A percentile compares a stretch with the other conserved stretches of the same genome.
Evolutionary conservation across 768 basidiomycete species (phyloP).

Genomic region (Bullera alba): DNA sequence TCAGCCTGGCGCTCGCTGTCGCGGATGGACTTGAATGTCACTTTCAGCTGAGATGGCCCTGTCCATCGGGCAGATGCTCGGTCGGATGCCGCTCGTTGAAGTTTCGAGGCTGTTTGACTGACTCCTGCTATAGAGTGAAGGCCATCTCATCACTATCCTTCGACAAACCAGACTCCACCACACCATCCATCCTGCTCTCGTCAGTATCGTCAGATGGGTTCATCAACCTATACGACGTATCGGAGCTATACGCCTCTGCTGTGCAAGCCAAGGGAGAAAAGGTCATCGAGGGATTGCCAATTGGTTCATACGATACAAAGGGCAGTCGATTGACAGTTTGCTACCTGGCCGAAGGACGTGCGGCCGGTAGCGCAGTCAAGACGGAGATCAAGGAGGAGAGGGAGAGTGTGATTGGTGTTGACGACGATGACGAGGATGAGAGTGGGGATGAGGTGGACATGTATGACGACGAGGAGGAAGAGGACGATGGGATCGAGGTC

Average conservation of each 20-base stretch:
- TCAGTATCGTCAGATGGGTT: constrained; percentile 87
- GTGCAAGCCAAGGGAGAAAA: neutral
- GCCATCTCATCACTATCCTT: constrained; percentile 29
- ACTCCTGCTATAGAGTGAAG: constrained; percentile 32
- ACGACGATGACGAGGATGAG: constrained; percentile 23
- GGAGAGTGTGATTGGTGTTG: constrained; percentile 16
- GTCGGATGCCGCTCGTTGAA: too few relatives aligned
- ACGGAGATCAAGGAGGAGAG: constrained; percentile 45
- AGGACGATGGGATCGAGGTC: constrained; percentile 15
- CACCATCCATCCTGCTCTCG: constrained; percentile 54
- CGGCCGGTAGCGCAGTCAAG: constrained; percentile 48
- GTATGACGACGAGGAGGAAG: constrained; percentile 17
- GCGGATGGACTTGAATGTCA: too few relatives aligned
- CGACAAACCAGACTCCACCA: constrained; percentile 11
- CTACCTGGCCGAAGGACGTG: constrained; percentile 40
- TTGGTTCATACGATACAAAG: constrained; percentile 71
- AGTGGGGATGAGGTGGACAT: constrained; percentile 14
- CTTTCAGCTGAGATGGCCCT: neutral
- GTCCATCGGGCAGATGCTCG: constrained; percentile 4
- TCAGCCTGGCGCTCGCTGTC: too few relatives aligned
- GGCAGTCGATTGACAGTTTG: constrained; percentile 75
- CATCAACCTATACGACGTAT: constrained; percentile 45
- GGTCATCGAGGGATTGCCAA: constrained; percentile 50
- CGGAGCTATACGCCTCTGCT: constrained; percentile 5
- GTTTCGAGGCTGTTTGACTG: too few relatives aligned